phyloP scores from a whole-genome alignment of 306 rosid species.

The Carpinus viminea region DNA sequence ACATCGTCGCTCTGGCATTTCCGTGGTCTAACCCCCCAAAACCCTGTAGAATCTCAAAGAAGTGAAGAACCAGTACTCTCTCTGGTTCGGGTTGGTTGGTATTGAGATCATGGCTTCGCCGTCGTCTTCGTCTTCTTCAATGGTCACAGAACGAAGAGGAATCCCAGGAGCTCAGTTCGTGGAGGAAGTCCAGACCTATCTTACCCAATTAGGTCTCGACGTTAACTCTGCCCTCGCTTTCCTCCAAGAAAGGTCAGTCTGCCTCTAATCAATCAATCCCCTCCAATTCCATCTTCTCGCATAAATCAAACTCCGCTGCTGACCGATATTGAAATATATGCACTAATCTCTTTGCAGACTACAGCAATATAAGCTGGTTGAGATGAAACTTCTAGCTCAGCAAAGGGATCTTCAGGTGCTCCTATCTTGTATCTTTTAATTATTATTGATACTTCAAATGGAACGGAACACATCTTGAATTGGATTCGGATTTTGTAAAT shows the following conservation, averaged over 20 bases:
- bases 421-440: background rate
- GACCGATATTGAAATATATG: no score
- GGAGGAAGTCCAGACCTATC: slow-evolving; percentile 84
- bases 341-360: slow-evolving; percentile 55
- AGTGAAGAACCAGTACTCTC: background rate
- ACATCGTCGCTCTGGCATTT: background rate
- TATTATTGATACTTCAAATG: background rate
- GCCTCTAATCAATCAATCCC: background rate
- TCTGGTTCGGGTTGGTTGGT: background rate
- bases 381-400: slow-evolving; percentile 98
- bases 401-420: slow-evolving; percentile 84
- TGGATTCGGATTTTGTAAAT: no score
- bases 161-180: slow-evolving; percentile 95
- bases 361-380: slow-evolving; percentile 96
- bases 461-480: background rate
- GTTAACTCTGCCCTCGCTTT: slow-evolving; percentile 71
- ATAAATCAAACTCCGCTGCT: no score
- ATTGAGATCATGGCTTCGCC: slow-evolving; percentile 47
- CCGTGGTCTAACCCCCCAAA: background rate
- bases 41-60: background rate
- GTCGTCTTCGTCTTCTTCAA: slow-evolving; percentile 41
- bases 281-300: background rate
- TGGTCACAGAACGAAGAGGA: slow-evolving; percentile 75
- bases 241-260: slow-evolving; percentile 62
- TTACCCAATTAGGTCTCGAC: slow-evolving; percentile 63